These are phyloP conservation scores for Schizothecium vesticola DNA, from an alignment of 495 filamentous ascomycete genomes.

Conservation along the genomic window DNA sequence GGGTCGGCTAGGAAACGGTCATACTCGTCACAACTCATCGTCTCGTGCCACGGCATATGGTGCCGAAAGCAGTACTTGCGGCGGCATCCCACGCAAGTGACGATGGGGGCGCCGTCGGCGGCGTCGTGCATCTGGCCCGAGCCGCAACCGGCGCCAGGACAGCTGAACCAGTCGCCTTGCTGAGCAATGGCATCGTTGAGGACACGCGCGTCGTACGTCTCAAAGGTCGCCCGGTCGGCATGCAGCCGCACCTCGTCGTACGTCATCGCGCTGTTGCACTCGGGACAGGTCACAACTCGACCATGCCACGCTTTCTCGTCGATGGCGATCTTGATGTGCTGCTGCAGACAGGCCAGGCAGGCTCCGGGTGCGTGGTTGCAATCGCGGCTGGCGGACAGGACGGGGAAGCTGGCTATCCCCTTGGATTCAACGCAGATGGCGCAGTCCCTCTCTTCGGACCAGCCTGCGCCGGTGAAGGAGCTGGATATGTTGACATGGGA, in stretches of 20 bases:
- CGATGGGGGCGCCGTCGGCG: not conserved
- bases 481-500: not conserved
- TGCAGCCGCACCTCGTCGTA: not conserved
- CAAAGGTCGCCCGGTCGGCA: conserved; percentile 1
- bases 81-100: not conserved
- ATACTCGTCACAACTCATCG: conserved; percentile 3
- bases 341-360: conserved; percentile 1
- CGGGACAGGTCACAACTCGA: not conserved
- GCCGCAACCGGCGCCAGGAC: not conserved
- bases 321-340: conserved; percentile 3
- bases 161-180: conserved; percentile 1
- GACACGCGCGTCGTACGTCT: not conserved
- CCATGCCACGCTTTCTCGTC: conserved; percentile 2
- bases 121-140: conserved; percentile 3
- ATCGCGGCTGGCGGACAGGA: not conserved
- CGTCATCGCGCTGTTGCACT: not conserved
- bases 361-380: not conserved
- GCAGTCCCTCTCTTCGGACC: not conserved
- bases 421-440: not conserved
- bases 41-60: conserved; percentile 3
- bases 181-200: not conserved
- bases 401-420: not conserved
- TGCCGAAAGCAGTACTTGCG: conserved; percentile 2
- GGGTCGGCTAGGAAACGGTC: not conserved
- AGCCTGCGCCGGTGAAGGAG: not conserved